Evolutionary conservation across 805 yeast species (phyloP), one percentile per base, ranked within the genome.

Genomic region (Candida koratica): DNA sequence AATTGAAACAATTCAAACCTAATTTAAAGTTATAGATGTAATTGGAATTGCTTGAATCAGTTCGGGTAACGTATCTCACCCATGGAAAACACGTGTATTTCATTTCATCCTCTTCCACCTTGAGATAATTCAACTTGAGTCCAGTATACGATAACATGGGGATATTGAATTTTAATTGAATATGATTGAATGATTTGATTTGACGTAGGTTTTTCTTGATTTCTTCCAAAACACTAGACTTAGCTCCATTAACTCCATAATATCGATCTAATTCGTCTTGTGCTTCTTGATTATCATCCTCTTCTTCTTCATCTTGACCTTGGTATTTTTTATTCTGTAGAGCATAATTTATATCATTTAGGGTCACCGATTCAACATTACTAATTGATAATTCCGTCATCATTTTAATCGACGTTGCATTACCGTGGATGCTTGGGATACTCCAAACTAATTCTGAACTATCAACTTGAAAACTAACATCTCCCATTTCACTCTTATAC

Each of bases 21-120:
- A 57, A 34, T 26, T 47, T 54, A 42, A 57, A 56, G 32, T 51
- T 37, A 36, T 55, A 56, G 6, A 39, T 28, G 28, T 48, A 46
- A 17, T 32, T 39, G 3, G 35, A 30, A 15, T 18, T 34, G 10
- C 12, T 10, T 8, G 28, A 27, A 9, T 28, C 41, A 6, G 41
- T 36, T 26, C 36, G 43, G 16, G 47, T 36, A n/a, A 25, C 28
- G 33, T 45, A 45, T 16, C 82, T 66, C 1, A 84, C 81, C 94
- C 94, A 84, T 0, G 93, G 89, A 51, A 84, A 83, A 27, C 84
- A 73, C 5, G 84, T 77, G 46, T 79, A 79, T 35, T 72, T 64
- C 50, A 82, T 54, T 34, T 67, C 70, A 5, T 71, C 73, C 48
- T 84, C 94, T 16, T 73, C 74, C 11, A 84, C 81, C 43, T 79